Evolutionary conservation across 2,329 filamentous ascomycete genomes (phyloP), one percentile per base, ranked within the genome.

Genomic region (Ophiosphaerella narmari): DNA sequence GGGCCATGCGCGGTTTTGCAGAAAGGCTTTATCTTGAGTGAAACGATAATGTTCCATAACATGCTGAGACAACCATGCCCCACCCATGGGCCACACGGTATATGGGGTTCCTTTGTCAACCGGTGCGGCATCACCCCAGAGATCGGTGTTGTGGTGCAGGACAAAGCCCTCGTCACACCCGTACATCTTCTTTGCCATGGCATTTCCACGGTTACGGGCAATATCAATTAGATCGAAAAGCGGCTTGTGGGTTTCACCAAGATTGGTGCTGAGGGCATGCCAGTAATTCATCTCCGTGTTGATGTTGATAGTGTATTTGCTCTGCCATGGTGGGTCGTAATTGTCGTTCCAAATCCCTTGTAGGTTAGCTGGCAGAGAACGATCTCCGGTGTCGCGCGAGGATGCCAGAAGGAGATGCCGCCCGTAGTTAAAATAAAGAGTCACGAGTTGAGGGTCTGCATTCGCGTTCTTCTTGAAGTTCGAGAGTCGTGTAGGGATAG

Each of bases 271-370:
- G 8, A 63, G 50, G 1, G 59, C 61, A 4, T 52, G 72, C 79
- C 78, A 82, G 57, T 82, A 82, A 54, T 81, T 81, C 80, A 82
- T 82, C 59, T 82, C 74, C 0, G 75, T 65, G 36, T 81, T 82
- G 60, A 81, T 79, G 52, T 81, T 80, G 55, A 81, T 77, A 0
- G 79, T 81, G 48, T 75, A 80, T 52, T 78, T 80, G 21, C 70
- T 74, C 3, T 77, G 77, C 78, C 79, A 81, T 0, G 75, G 65
- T 5, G 75, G 75, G 8, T 69, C 57, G 46, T 76, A 77, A 5
- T 68, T 51, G 13, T 54, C 47, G 41, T 77, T 78, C 77, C 75
- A 78, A 31, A 79, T 70, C 0, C 76, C 76, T 54, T 80, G 76
- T 0, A 78, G 69, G 36, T 72, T 79, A 1, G 76, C 74, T 4